A percentile compares a stretch with the other conserved stretches of the same genome.
phyloP scores from a whole-genome alignment of 2,329 filamentous ascomycete genomes.

The Aspergillus melleus region DNA sequence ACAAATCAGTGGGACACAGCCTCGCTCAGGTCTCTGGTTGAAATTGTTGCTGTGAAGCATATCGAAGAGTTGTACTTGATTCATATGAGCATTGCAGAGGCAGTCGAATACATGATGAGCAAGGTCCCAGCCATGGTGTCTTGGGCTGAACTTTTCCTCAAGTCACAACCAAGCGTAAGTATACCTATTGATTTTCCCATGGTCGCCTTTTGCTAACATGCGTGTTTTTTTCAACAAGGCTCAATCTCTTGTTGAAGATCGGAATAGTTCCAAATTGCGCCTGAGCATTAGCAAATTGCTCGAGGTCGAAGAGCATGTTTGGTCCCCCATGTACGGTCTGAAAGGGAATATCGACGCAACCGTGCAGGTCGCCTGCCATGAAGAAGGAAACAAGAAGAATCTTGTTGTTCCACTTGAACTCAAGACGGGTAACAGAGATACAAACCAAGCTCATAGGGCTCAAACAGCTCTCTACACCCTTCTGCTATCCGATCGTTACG shows the following conservation, averaged over 20 bases:
- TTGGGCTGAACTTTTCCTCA: conserved; percentile 83
- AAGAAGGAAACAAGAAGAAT: conserved; percentile 64
- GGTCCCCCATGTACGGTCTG: conserved; percentile 95
- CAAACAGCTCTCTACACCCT: conserved; percentile 95
- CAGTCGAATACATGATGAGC: conserved; percentile 74
- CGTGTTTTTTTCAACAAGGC: conserved; percentile 42
- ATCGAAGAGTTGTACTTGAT: conserved; percentile 90
- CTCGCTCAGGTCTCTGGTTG: conserved; percentile 68
- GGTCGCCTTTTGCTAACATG: conserved; percentile 25
- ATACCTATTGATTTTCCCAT: background rate
- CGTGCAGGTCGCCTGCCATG: conserved; percentile 79
- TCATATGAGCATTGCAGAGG: conserved; percentile 69
- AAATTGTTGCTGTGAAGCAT: conserved; percentile 70
- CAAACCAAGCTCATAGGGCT: conserved; percentile 79
- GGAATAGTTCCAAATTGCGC: conserved; percentile 71
- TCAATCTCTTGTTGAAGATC: conserved; percentile 74
- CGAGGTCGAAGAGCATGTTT: conserved; percentile 96
- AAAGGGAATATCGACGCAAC: conserved; percentile 99
- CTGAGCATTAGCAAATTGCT: conserved; percentile 92
- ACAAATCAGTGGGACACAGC: conserved; percentile 75
- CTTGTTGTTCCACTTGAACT: conserved; percentile 91
- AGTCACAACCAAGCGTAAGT: conserved; percentile 65
- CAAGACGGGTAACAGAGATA: conserved; percentile 83
- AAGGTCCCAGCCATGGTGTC: conserved; percentile 79
- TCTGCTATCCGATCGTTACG: conserved; percentile 86